These are phyloP conservation scores for Hebeloma cylindrosporum DNA, from an alignment of 768 basidiomycete genomes.

Conservation along the genomic window DNA sequence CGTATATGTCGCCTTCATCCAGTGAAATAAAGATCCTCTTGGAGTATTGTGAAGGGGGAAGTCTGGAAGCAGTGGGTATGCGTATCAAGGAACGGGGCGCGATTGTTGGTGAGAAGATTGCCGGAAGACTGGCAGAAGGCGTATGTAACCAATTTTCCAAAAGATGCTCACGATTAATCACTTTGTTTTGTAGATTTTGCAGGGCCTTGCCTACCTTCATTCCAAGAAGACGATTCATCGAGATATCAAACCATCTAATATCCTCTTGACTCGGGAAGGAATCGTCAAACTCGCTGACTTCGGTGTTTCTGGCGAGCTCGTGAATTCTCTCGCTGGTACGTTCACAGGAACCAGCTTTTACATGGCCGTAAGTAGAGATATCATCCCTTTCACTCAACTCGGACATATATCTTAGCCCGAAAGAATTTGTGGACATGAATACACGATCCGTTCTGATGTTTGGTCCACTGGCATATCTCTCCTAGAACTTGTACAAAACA, in stretches of 20 bases:
- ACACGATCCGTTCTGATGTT: conserved; percentile 94
- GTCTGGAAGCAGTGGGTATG: conserved; percentile 85
- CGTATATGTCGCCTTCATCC: conserved; percentile 81
- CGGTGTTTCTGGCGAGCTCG: conserved; percentile 94
- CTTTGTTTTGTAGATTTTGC: conserved; percentile 62
- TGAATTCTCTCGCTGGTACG: conserved; percentile 88
- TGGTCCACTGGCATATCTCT: conserved; percentile 97
- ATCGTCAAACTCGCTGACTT: conserved; percentile 94
- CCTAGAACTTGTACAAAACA: conserved; percentile 90
- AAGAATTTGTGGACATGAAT: conserved; percentile 88
- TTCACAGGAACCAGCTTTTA: conserved; percentile 98
- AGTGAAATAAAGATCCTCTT: conserved; percentile 96
- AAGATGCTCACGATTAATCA: no score
- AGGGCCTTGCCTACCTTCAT: conserved; percentile 94
- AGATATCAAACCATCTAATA: conserved; percentile 93
- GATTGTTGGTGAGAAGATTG: conserved; percentile 82
- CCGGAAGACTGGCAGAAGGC: conserved; percentile 91
- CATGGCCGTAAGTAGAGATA: conserved; percentile 84
- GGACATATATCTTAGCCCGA: conserved; percentile 63
- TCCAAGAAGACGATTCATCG: conserved; percentile 91
- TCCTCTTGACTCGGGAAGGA: conserved; percentile 87
- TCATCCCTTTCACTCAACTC: conserved; percentile 7
- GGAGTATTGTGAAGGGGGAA: conserved; percentile 87
- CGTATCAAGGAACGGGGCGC: conserved; percentile 77
- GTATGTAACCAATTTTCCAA: conserved; percentile 47